Percentiles rank a stretch among this genome's conserved stretches.
Evolutionary conservation across 164 flowering plant genomes (phyloP).

Genomic region (Amborella trichopoda): DNA sequence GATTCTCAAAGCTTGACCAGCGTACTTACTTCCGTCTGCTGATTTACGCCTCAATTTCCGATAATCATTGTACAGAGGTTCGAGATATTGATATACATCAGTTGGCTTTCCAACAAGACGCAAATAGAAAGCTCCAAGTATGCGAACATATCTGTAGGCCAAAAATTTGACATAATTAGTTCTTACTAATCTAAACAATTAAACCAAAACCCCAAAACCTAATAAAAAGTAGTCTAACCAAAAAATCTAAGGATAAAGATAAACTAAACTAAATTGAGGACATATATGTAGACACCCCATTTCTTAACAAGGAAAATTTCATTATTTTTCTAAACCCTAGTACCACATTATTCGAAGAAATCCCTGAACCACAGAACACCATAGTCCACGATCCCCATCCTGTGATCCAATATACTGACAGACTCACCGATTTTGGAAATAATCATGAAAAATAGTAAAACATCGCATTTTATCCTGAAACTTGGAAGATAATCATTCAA

Average conservation of each 20-base stretch:
- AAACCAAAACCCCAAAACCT: background rate
- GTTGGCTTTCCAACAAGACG: conserved; percentile 79
- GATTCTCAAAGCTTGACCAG: background rate
- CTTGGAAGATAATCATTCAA: too few species aligned
- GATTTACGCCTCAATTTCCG: conserved; percentile 63
- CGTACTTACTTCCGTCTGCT: conserved; percentile 63
- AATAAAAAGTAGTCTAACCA: background rate
- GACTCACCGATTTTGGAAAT: too few species aligned
- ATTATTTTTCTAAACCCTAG: too few species aligned
- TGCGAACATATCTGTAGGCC: conserved; percentile 65
- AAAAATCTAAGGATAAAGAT: background rate
- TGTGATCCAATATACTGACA: too few species aligned
- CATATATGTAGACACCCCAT: too few species aligned
- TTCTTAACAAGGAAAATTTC: too few species aligned
- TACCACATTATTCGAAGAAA: too few species aligned
- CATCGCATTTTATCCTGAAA: too few species aligned
- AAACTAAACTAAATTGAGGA: background rate
- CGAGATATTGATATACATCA: conserved; percentile 85
- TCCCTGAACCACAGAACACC: too few species aligned
- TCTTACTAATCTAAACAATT: too few species aligned
- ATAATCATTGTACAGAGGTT: conserved; percentile 94
- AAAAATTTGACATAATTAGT: background rate
- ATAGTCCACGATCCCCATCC: too few species aligned
- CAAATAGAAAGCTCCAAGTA: conserved; percentile 89
- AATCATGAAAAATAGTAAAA: too few species aligned